Conservation (phyloP, 768 basidiomycete genomes). For the Agaricus sinodeliciosus region DNA sequence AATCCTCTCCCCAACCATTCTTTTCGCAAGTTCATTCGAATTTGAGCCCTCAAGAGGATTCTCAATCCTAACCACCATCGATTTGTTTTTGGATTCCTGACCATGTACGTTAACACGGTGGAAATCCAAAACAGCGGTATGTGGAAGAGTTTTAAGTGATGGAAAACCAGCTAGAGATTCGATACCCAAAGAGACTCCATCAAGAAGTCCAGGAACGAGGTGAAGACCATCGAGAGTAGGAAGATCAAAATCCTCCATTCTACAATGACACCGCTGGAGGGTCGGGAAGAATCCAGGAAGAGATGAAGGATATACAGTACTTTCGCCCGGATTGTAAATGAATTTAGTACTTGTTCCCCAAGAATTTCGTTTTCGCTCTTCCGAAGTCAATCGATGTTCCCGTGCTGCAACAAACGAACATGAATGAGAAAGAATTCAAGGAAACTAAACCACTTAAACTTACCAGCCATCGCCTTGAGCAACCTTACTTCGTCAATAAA, state of each 20-base stretch:
- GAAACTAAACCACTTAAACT: slow-evolving; percentile 18
- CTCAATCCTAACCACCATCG: slow-evolving; percentile 83
- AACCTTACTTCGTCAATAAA: slow-evolving; percentile 86
- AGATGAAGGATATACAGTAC: slow-evolving; percentile 81
- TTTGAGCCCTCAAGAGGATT: slow-evolving; percentile 66
- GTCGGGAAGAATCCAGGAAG: slow-evolving; percentile 94
- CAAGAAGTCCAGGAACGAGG: slow-evolving; percentile 78
- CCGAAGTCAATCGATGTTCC: slow-evolving; percentile 68
- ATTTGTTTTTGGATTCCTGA: slow-evolving; percentile 84
- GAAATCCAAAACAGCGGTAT: slow-evolving; percentile 67
- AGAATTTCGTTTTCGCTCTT: slow-evolving; percentile 70
- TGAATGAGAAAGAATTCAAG: background rate
- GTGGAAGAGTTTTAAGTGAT: slow-evolving; percentile 83
- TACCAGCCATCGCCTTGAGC: slow-evolving; percentile 77
- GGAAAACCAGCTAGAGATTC: slow-evolving; percentile 94
- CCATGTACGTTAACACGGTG: slow-evolving; percentile 95
- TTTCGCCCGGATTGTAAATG: slow-evolving; percentile 54
- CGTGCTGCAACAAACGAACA: slow-evolving; percentile 40
- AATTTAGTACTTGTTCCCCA: slow-evolving; percentile 82
- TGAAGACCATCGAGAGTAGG: slow-evolving; percentile 84
- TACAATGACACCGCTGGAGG: slow-evolving; percentile 71
- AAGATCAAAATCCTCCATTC: slow-evolving; percentile 78
- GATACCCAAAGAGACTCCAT: slow-evolving; percentile 82
- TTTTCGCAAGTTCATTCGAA: slow-evolving; percentile 64
- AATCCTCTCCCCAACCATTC: slow-evolving; percentile 68